A percentile compares a stretch with the other conserved stretches of the same genome.
Conservation (phyloP, 2,329 filamentous ascomycete species). For the Pyricularia pennisetigena region DNA sequence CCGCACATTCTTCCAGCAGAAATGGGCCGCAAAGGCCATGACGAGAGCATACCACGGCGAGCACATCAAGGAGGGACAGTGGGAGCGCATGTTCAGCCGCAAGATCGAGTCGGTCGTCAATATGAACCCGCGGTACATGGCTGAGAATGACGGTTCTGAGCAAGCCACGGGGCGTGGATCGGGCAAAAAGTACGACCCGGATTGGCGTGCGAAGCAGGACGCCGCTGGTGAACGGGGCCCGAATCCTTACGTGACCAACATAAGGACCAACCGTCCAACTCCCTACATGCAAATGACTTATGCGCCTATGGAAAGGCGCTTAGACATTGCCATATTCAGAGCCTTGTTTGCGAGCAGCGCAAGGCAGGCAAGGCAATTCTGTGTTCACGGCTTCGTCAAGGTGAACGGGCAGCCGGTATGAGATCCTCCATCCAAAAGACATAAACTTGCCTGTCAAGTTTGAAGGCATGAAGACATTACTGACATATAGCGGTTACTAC, state of each 20-base stretch:
- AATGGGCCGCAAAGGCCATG: constrained; percentile 84
- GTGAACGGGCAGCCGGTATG: constrained; percentile 92
- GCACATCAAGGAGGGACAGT: constrained; percentile 85
- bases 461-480: not conserved
- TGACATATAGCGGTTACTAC: constrained; percentile 1
- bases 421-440: not conserved
- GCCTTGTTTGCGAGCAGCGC: constrained; percentile 90
- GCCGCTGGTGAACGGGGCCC: not conserved
- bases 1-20: constrained; percentile 90
- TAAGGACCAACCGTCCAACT: constrained; percentile 29
- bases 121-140: constrained; percentile 75
- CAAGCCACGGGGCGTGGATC: constrained; percentile 76
- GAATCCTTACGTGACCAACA: not conserved
- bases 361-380: constrained; percentile 87
- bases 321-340: constrained; percentile 92
- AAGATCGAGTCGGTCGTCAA: constrained; percentile 74
- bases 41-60: constrained; percentile 89
- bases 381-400: constrained; percentile 83
- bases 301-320: constrained; percentile 77
- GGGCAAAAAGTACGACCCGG: constrained; percentile 36
- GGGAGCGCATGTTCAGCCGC: constrained; percentile 85
- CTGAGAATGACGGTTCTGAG: constrained; percentile 69
- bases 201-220: constrained; percentile 5
- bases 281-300: constrained; percentile 97
- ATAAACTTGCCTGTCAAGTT: not conserved